Evolutionary conservation across 2,329 filamentous ascomycete genomes (phyloP).

Genomic region (Aspergillus neotritici): DNA sequence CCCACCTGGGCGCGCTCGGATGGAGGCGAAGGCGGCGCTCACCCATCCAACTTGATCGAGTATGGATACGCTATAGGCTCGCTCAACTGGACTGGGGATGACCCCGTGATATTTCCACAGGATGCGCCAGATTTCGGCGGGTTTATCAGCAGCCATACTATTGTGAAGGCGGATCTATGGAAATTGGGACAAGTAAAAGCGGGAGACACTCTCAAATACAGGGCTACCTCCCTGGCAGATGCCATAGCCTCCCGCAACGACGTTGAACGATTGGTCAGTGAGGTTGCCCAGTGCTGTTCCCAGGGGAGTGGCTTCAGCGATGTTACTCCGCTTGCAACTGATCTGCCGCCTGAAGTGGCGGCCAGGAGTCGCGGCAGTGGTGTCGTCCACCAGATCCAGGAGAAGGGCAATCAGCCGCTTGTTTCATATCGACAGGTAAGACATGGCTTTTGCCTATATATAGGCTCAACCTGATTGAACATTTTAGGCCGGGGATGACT

Average conservation of each 20-base stretch:
- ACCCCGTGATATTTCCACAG: slow-evolving; percentile 54
- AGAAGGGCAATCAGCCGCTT: slow-evolving; percentile 31
- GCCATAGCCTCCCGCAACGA: slow-evolving; percentile 43
- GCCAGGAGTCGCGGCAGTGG: slow-evolving; percentile 23
- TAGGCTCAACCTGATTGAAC: not conserved
- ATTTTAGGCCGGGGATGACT: slow-evolving; percentile 45
- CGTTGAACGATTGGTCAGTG: slow-evolving; percentile 43
- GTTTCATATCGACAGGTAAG: slow-evolving; percentile 40
- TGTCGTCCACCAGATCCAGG: slow-evolving; percentile 31
- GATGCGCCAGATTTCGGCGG: slow-evolving; percentile 59
- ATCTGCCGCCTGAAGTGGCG: slow-evolving; percentile 15
- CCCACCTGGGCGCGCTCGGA: slow-evolving; percentile 55
- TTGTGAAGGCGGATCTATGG: slow-evolving; percentile 55
- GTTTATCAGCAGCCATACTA: slow-evolving; percentile 52
- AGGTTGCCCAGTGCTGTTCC: slow-evolving; percentile 39
- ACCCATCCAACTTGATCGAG: slow-evolving; percentile 56
- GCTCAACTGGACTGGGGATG: slow-evolving; percentile 58
- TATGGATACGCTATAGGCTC: slow-evolving; percentile 57
- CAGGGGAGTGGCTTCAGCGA: slow-evolving; percentile 25
- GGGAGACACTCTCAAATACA: slow-evolving; percentile 51
- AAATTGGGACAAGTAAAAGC: slow-evolving; percentile 58
- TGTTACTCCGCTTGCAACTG: slow-evolving; percentile 28
- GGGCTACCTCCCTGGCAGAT: slow-evolving; percentile 47
- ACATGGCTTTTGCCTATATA: not conserved
- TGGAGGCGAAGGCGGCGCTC: slow-evolving; percentile 59